Evolutionary conservation across 2,329 filamentous ascomycete species (phyloP), one percentile per base, ranked within the genome.

Genomic region (Fusarium phyllophilum): DNA sequence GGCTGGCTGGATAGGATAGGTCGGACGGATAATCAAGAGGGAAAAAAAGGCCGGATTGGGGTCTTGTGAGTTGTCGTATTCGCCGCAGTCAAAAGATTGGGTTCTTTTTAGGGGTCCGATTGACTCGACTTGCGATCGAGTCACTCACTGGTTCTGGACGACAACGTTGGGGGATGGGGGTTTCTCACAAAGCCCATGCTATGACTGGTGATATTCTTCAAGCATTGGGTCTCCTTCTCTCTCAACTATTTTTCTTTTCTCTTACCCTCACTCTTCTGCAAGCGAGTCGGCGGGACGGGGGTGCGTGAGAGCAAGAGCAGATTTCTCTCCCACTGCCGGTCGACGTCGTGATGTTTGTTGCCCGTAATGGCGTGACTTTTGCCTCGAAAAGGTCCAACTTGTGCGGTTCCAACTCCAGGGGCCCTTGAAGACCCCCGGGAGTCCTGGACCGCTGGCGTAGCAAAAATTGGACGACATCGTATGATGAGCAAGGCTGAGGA

Each of bases 401-500:
- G 64, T 72, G 69, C 63, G 68, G 62, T 75, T 72, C 63, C 58
- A 66, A 38, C 57, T 59, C 72, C 72, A 78, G 77, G 77, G 77
- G 74, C 67, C 77, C 75, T 73, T 70, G 75, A 68, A 70, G 55
- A 59, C 24, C 73, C 69, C 70, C 70, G 62, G 73, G 62, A 75
- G 62, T 72, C 58, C 52, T 63, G 70, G 73, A 69, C 73, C 75
- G 75, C 77, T 76, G 77, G 75, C 75, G 75, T 76, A 78, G 69
- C 74, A 75, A 70, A 77, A 77, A 76, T 74, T 77, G 75, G 70
- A 57, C 71, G 73, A 80, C 77, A 82, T 83, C 81, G 81, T 83
- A 83, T 82, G 81, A 83, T 83, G 75, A 61, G 66, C 81, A 71
- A 83, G 81, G 81, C 81, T 82, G 76, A 65, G 72, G 77, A 80